Base-by-base conservation (phyloP, 1,284 basidiomycete species). In the Apiotrichum montevideense region DNA sequence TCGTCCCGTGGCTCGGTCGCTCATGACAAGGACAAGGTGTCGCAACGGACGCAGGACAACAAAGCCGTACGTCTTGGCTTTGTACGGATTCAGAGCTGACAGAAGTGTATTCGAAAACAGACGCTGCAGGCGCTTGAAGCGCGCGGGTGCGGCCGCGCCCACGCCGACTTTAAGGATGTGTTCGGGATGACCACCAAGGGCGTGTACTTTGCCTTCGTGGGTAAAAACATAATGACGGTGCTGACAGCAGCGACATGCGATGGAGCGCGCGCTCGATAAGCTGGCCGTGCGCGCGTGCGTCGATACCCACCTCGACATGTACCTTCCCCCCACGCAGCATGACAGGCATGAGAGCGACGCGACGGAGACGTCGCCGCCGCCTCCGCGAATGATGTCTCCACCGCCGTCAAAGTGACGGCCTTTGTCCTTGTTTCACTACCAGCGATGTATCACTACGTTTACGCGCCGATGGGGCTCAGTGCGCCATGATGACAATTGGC, bases 121-220 rank as follows among this genome's bases (percentile, higher is more conserved):
- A 63, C 69, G 2, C 50, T 73, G 51, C 47, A 66, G 1, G 37
- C 66, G 29, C 62, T 76, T 40, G 73, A 72, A 34, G 49, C 56
- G 3, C 50, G 70, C 11, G 70, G 68, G 0, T 66, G 63, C 41
- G 21, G 62, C 0, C 63, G 74, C 39, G 57, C 64, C 3, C 66
- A 74, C 46, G 62, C 56, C 4, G 35, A 60, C 39, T 75, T 75
- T 66, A 75, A 73, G 52, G 73, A 76, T 29, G 58, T 75, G 35
- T 77, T 75, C 50, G 61, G 65, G 4, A 66, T 69, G 46, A 62
- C 65, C 3, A 74, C 69, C 33, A 72, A 70, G 55, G 74, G 74
- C 4, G 59, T 63, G 1, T 69, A 68, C 49, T 76, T 77, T 62
- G 72, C 69, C 1, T 65, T 77, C 49, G 75, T 77, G 52, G 62